Evolutionary conservation across 2,329 filamentous ascomycete species (phyloP), one percentile per base, ranked within the genome.

Genomic region (Xylaria sp.): DNA sequence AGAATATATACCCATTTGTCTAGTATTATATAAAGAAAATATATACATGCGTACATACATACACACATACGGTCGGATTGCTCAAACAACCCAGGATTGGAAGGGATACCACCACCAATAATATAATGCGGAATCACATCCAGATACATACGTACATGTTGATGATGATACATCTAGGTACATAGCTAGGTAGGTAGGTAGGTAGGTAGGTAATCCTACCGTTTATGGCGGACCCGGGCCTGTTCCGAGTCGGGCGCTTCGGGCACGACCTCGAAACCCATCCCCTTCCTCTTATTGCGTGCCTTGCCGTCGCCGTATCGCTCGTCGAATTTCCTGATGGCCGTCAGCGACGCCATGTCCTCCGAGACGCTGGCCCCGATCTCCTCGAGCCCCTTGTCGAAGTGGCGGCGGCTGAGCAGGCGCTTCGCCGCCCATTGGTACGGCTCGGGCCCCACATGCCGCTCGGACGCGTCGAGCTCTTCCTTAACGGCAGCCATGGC

Each of bases 251-350:
- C 83, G 2, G 74, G 73, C 25, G 75, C 77, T 18, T 79, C 82
- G 0, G 79, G 75, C 3, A 82, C 76, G 2, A 86, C 81, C 60
- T 83, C 88, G 75, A 92, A 92, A 0, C 90, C 90, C 81, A 91
- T 87, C 6, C 78, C 80, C 68, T 82, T 82, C 64, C 79, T 80
- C 75, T 82, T 88, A 79, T 87, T 90, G 78, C 87, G 88, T 77
- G 88, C 87, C 54, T 71, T 71, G 53, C 91, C 87, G 78, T 97
- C 94, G 29, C 96, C 95, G 79, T 94, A 99, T 79, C 95, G 92
- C 81, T 97, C 93, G 78, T 99, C 96, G 77, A 98, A 99, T 81
- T 97, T 97, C 75, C 93, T 88, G 75, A 99, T 97, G 13, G 93
- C 92, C 72, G 89, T 88, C 70, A 99, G 83, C 37, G 90, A 93